Evolutionary conservation across 1,284 basidiomycete genomes (phyloP).

Genomic region (Rhizoctonia solani): DNA sequence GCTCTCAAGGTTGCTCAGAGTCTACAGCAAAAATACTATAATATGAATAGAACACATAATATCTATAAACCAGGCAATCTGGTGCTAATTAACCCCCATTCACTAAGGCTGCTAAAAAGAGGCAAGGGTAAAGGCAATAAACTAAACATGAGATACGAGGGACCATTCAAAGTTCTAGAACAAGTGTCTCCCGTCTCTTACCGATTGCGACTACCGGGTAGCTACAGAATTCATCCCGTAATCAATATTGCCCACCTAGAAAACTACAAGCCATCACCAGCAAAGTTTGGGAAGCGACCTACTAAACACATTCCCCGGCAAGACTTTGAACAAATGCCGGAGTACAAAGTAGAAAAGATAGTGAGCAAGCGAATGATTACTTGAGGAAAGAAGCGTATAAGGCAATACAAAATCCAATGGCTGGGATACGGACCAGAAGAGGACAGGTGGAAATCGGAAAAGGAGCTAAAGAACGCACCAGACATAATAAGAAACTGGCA

Average conservation of each 20-base stretch:
- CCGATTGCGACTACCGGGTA: constrained; percentile 41
- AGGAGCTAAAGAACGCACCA: constrained; percentile 2
- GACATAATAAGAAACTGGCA: background rate
- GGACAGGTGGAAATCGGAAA: background rate
- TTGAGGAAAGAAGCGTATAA: background rate
- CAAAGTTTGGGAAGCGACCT: background rate
- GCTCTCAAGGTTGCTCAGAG: constrained; percentile 38
- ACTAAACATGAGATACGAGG: constrained; percentile 43
- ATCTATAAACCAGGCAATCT: constrained; percentile 42
- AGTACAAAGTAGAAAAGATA: background rate
- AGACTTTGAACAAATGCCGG: background rate
- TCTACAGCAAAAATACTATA: constrained; percentile 38
- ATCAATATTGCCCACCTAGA: constrained; percentile 45
- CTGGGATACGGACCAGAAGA: constrained; percentile 11
- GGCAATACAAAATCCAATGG: background rate
- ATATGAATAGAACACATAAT: constrained; percentile 34
- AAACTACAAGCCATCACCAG: background rate
- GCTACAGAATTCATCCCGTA: constrained; percentile 43
- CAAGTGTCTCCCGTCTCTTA: constrained; percentile 43
- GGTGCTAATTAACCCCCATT: constrained; percentile 46
- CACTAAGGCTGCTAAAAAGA: constrained; percentile 42
- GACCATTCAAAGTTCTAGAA: constrained; percentile 46
- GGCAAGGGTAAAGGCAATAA: constrained; percentile 45
- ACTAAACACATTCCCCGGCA: background rate
- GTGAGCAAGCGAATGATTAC: background rate